These are phyloP conservation scores for Xeromyces bisporus DNA, from an alignment of 495 filamentous ascomycete species.

Conservation along the genomic window DNA sequence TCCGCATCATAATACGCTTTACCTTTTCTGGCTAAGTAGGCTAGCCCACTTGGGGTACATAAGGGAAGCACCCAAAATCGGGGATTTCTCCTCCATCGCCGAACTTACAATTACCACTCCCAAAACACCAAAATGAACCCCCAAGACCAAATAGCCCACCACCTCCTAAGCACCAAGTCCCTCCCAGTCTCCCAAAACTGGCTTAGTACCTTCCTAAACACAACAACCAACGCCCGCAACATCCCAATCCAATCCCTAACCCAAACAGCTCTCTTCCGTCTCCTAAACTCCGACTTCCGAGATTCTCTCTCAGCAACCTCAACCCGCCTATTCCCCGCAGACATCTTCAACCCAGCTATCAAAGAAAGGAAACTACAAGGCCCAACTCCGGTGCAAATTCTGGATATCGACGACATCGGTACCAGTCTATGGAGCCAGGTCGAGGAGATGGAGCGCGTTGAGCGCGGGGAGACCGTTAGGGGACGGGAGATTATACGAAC, in stretches of 20 bases:
- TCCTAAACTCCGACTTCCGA: constrained; percentile 63
- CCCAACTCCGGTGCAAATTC: constrained; percentile 59
- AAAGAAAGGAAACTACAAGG: constrained; percentile 37
- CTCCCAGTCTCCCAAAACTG: constrained; percentile 27
- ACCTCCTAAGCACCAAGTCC: constrained; percentile 25
- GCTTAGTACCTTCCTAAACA: constrained; percentile 26
- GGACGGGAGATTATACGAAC: constrained; percentile 72
- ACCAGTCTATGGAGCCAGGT: constrained; percentile 68
- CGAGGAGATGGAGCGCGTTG: constrained; percentile 65
- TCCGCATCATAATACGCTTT: too few relatives aligned
- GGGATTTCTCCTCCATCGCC: too few relatives aligned
- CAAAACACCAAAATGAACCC: constrained; percentile 3
- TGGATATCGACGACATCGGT: constrained; percentile 70
- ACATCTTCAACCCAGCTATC: constrained; percentile 32
- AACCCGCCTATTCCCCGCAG: constrained; percentile 37
- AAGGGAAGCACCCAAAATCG: too few relatives aligned
- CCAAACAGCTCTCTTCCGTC: constrained; percentile 63
- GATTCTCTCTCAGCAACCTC: constrained; percentile 32
- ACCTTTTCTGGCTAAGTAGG: too few relatives aligned
- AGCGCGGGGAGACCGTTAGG: constrained; percentile 65
- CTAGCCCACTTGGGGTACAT: too few relatives aligned
- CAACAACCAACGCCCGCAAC: constrained; percentile 24
- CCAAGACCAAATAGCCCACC: constrained; percentile 23
- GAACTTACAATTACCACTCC: too few relatives aligned
- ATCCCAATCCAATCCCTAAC: constrained; percentile 54